Conservation (phyloP, 179 eudicot species). For the Beta macrorhiza region DNA sequence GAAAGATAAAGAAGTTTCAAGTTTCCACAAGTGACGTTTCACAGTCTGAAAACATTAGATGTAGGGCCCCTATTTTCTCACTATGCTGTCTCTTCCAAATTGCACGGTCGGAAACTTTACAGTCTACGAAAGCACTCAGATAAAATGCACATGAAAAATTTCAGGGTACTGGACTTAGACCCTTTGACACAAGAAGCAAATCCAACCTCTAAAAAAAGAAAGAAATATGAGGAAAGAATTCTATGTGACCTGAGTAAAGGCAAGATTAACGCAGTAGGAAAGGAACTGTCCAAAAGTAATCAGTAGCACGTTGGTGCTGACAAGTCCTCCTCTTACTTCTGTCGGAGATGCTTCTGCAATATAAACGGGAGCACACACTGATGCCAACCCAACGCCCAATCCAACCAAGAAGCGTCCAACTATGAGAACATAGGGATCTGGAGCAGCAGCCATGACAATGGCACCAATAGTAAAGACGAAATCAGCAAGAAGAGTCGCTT, state of each 20-base stretch:
- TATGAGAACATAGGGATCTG: conserved; percentile 90
- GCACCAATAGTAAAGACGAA: conserved; percentile 70
- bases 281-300: conserved; percentile 96
- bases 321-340: conserved; percentile 92
- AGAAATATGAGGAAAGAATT: no score
- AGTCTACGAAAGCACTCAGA: no score
- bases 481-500: conserved; percentile 87
- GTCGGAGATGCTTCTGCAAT: conserved; percentile 93
- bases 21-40: no score
- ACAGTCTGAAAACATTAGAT: no score
- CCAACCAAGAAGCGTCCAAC: conserved; percentile 83
- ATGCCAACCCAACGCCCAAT: conserved; percentile 89
- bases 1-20: no score
- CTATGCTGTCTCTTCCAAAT: no score
- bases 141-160: no score
- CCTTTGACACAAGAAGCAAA: no score
- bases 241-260: conserved; percentile 80
- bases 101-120: no score
- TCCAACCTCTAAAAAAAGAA: no score
- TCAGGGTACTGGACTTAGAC: no score
- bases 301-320: conserved; percentile 97
- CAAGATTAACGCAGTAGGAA: conserved; percentile 94
- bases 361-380: conserved; percentile 95
- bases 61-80: no score
- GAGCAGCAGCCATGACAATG: conserved; percentile 84